A percentile compares a stretch with the other conserved stretches of the same genome.
Evolutionary conservation across 345 rosid genomes (phyloP).

Genomic region (Schrenkiella parvula): DNA sequence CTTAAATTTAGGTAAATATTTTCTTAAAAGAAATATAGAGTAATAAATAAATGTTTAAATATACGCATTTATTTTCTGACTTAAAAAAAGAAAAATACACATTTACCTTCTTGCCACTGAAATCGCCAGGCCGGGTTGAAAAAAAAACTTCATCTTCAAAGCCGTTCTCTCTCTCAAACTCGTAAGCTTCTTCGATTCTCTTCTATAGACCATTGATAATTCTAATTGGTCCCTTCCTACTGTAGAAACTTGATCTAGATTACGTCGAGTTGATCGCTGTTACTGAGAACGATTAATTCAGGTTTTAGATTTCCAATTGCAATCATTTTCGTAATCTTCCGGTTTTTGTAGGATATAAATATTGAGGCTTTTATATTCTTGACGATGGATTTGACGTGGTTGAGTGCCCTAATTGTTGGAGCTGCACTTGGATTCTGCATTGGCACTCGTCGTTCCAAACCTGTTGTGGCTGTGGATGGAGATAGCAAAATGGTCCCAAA

Average conservation of each 20-base stretch:
- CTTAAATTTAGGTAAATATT: no score
- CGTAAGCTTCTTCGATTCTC: slow-evolving; percentile 20
- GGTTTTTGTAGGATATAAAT: neutral
- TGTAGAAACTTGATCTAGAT: neutral
- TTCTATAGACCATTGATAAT: neutral
- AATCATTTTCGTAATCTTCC: neutral
- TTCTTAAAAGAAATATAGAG: no score
- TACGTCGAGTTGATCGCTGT: neutral
- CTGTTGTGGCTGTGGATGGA: slow-evolving; percentile 17
- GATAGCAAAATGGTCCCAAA: slow-evolving; percentile 41
- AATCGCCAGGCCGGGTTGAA: neutral
- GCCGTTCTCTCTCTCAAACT: slow-evolving; percentile 12
- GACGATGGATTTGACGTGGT: slow-evolving; percentile 72
- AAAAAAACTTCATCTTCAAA: neutral
- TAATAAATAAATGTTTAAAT: no score
- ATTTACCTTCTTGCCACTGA: neutral
- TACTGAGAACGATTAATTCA: neutral
- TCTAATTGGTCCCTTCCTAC: neutral
- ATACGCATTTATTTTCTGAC: no score
- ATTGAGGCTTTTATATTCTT: neutral
- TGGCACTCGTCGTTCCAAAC: slow-evolving; percentile 46
- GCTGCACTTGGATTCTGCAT: slow-evolving; percentile 86
- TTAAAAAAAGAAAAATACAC: no score
- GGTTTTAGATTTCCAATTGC: neutral
- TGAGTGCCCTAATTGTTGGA: slow-evolving; percentile 74